A percentile compares a stretch with the other conserved stretches of the same genome.
phyloP scores from a whole-genome alignment of 2,329 filamentous ascomycete species.

The Colletotrichum spinosum region DNA sequence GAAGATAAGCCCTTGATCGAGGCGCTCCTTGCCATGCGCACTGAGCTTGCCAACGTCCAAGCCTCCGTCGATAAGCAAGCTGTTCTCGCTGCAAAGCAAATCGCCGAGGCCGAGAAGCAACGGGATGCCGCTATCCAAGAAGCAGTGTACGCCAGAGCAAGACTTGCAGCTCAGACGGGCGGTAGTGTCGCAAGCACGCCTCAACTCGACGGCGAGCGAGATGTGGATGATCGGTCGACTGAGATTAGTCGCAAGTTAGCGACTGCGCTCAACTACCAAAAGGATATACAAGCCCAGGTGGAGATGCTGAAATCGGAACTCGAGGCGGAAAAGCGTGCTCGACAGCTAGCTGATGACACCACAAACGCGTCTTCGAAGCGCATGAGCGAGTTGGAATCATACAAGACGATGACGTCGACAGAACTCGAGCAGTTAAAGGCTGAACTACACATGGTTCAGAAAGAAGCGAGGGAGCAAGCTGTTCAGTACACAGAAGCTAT shows the following conservation, averaged over 20 bases:
- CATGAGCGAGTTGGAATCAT: constrained; percentile 84
- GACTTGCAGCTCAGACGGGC: constrained; percentile 80
- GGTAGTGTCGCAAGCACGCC: constrained; percentile 73
- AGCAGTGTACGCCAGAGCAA: constrained; percentile 94
- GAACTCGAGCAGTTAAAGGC: constrained; percentile 89
- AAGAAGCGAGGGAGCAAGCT: constrained; percentile 82
- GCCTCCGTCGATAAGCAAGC: constrained; percentile 90
- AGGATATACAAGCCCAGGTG: constrained; percentile 82
- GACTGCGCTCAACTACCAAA: constrained; percentile 80
- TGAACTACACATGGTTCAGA: constrained; percentile 85
- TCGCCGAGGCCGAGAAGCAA: constrained; percentile 95
- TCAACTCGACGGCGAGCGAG: constrained; percentile 69
- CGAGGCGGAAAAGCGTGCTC: constrained; percentile 82
- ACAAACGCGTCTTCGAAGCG: constrained; percentile 84
- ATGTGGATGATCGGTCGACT: constrained; percentile 72
- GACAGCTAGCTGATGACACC: constrained; percentile 90
- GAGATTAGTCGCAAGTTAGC: constrained; percentile 88
- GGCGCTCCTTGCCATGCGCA: constrained; percentile 90
- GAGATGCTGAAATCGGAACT: constrained; percentile 78
- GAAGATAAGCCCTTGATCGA: constrained; percentile 94
- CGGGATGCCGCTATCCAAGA: constrained; percentile 94
- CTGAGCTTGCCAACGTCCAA: constrained; percentile 90
- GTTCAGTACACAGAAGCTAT: constrained; percentile 82
- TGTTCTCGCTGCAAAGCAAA: constrained; percentile 84
- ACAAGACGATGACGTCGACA: constrained; percentile 83